Base-by-base conservation (phyloP, 768 basidiomycete genomes). In the Pleurotus cornucopiae region DNA sequence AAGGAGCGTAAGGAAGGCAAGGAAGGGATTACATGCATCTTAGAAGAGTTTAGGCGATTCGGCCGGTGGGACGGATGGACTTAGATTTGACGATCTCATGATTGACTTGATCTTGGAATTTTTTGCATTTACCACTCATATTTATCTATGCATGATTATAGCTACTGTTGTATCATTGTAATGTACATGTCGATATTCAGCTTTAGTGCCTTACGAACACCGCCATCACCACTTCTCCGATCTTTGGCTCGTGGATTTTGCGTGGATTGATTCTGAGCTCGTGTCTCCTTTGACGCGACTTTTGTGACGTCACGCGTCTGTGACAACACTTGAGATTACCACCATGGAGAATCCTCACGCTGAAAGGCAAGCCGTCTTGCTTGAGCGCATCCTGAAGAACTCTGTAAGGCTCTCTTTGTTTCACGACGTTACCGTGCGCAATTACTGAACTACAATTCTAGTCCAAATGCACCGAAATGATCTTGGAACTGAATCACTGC, bases 291-390 rank as follows among this genome's bases (percentile, higher is more conserved):
- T 38, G 18, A 47, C 43, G 9, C 30, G 38, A 21, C 46, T 12
- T 9, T 44, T 46, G 30, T 54, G 38, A 54, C 46, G 46, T 44
- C n/a, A 59, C 62, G 64, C 61, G 61, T 60, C 43, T 57, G 54
- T 14, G 26, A 55, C 46, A 20, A 23, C 37, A 12, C 16, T 48
- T 57, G 63, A 58, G 61, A 61, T 49, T 26, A 56, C 20, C 49
- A 46, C 49, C 57, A 96, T 97, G 94, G 93, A 97, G 72, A 96
- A 96, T 69, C 94, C 94, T 18, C 94, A 98, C 63, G 91, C 91
- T 49, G 93, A 95, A 70, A 80, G 90, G 43, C 94, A 98, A 67
- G 92, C 91, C 30, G 86, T 94, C 46, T 80, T 96, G 16, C 79
- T 97, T 2, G 91, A 96, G 62, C 82, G 94, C 23, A 94, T 98